phyloP scores from a whole-genome alignment of 805 yeast genomes.

The Saccharomycopsis amapae region DNA sequence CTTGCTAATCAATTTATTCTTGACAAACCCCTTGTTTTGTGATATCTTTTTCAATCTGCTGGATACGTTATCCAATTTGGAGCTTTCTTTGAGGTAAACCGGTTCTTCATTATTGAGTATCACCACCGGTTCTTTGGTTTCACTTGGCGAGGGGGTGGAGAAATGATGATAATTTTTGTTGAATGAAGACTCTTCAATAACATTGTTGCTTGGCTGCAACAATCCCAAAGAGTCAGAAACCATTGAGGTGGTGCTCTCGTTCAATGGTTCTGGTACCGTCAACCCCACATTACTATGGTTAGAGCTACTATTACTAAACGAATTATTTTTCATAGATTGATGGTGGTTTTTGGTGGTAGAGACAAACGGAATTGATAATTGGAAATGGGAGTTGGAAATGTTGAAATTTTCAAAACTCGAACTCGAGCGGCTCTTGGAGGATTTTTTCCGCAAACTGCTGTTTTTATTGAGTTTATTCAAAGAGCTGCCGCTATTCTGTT shows the following conservation, averaged over 20 bases:
- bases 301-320: too few species aligned
- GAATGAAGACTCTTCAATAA: too few species aligned
- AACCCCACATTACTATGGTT: too few species aligned
- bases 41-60: background rate
- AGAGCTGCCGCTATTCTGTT: background rate
- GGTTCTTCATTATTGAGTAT: background rate
- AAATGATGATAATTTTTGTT: background rate
- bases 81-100: background rate
- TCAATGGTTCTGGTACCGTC: background rate
- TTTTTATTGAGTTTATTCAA: background rate
- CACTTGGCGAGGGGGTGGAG: background rate
- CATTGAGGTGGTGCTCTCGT: background rate
- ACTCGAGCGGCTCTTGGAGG: too few species aligned
- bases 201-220: too few species aligned
- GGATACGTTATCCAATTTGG: conserved; percentile 1
- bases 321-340: too few species aligned
- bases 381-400: too few species aligned
- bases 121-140: background rate
- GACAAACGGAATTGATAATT: too few species aligned
- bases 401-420: too few species aligned
- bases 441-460: too few species aligned
- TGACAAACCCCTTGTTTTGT: background rate
- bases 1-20: background rate
- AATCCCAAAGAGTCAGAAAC: too few species aligned
- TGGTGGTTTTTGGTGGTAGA: too few species aligned